Conservation (phyloP, 1,284 basidiomycete species). For the Leccinum insigne region DNA sequence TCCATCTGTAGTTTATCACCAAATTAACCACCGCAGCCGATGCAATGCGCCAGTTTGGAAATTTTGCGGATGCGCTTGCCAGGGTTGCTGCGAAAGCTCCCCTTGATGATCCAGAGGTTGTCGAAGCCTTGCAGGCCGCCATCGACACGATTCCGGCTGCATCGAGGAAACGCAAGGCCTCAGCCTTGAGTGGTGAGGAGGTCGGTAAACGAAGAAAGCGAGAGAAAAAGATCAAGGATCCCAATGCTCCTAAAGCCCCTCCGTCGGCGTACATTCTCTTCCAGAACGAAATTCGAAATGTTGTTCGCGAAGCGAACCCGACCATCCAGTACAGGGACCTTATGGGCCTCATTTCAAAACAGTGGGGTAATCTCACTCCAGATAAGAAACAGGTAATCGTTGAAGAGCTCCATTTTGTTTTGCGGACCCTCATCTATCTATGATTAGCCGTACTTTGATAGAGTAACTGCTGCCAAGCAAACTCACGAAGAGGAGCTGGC, state of each 20-base stretch:
- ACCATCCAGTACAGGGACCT: constrained; percentile 72
- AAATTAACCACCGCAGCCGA: constrained; percentile 55
- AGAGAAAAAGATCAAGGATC: constrained; percentile 77
- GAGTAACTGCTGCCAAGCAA: constrained; percentile 43
- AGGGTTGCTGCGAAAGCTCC: constrained; percentile 37
- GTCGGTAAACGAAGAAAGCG: constrained; percentile 43
- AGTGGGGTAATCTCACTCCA: constrained; percentile 71
- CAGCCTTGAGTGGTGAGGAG: constrained; percentile 42
- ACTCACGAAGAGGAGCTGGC: constrained; percentile 50
- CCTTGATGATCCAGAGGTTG: constrained; percentile 34
- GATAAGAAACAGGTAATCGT: constrained; percentile 71
- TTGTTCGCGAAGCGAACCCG: constrained; percentile 68
- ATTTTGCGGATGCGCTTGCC: constrained; percentile 56
- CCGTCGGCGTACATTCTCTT: constrained; percentile 95
- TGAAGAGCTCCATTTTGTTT: constrained; percentile 1
- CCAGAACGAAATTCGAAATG: constrained; percentile 88
- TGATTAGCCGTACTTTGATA: constrained; percentile 28
- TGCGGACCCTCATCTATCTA: constrained; percentile 3
- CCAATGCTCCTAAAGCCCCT: constrained; percentile 93
- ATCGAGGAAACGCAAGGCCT: constrained; percentile 55
- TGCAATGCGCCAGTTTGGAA: constrained; percentile 58
- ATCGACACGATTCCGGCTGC: constrained; percentile 35
- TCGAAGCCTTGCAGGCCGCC: constrained; percentile 30
- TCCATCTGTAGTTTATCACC: constrained; percentile 46
- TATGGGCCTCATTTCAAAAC: constrained; percentile 67